Evolutionary conservation across 2,329 filamentous ascomycete species (phyloP), one percentile per base, ranked within the genome.

Genomic region (Trichophyton benhamiae): DNA sequence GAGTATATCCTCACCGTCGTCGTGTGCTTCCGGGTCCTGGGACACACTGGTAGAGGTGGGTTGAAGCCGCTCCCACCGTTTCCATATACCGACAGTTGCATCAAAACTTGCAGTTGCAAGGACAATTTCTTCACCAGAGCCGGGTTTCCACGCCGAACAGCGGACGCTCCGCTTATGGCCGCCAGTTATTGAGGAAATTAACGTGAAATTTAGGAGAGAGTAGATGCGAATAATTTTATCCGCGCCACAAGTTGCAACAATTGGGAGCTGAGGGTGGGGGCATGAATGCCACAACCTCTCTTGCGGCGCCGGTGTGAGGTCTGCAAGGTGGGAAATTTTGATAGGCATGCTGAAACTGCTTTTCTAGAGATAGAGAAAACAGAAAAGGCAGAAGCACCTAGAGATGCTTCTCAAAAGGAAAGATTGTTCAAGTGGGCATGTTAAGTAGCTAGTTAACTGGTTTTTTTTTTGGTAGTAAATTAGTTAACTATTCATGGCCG

Each of bases 71-170:
- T 80, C 80, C 67, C 83, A 82, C 75, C 82, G 85, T 65, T 82
- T 85, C 92, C 86, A 95, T 68, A 88, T 83, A 8, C 91, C 94
- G 1, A 92, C 91, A 1, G 89, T 95, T 15, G 89, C 87, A 74
- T 99, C 94, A 72, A 99, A 99, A 72, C 88, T 94, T 3, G 90
- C 94, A 0, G 91, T 96, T 3, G 92, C 91, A 15, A 97, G 82
- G 52, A 92, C 89, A 61, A 88, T 86, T 71, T 86, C 83, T 20
- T 79, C 81, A 13, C 80, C 76, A 49, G 83, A 75, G 63, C 81
- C 80, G 0, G 91, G 91, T 75, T 95, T 95, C 94, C 94, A 99
- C 42, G 89, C 86, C 20, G 86, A 84, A 58, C 85, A 84, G 61
- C 94, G 84, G n/a, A 99, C 85, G 68, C 88, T 94, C 61, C 94